Evolutionary conservation across 2,329 filamentous ascomycete species (phyloP).

Genomic region (Colletotrichum zoysiae): DNA sequence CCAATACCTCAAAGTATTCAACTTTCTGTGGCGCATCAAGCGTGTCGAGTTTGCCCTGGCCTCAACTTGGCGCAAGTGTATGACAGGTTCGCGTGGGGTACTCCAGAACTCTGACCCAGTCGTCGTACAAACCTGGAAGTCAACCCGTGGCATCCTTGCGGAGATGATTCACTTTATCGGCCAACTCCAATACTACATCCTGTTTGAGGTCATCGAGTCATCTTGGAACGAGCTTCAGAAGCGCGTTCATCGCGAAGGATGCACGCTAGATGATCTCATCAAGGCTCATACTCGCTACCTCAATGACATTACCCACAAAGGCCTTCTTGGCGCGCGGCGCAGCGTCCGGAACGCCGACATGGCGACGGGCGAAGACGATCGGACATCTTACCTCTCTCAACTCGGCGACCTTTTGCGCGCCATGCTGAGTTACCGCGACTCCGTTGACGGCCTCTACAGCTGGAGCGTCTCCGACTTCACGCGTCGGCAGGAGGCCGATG

Average conservation of each 20-base stretch:
- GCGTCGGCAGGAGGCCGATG: constrained; percentile 84
- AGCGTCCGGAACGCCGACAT: constrained; percentile 55
- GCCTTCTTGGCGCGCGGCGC: constrained; percentile 82
- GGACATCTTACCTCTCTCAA: constrained; percentile 86
- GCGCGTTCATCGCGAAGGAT: constrained; percentile 84
- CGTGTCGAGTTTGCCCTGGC: constrained; percentile 94
- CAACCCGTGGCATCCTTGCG: constrained; percentile 86
- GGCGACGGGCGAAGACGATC: constrained; percentile 71
- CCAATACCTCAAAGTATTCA: constrained; percentile 99
- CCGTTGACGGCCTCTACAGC: constrained; percentile 92
- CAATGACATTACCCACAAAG: constrained; percentile 94
- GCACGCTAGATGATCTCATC: constrained; percentile 95
- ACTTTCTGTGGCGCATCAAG: constrained; percentile 98
- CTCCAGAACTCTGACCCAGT: constrained; percentile 78
- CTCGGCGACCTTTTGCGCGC: constrained; percentile 91
- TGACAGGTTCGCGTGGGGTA: constrained; percentile 94
- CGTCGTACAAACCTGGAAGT: constrained; percentile 87
- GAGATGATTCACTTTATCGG: constrained; percentile 99
- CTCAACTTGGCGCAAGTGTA: constrained; percentile 93
- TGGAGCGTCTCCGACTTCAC: constrained; percentile 97
- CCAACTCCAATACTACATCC: constrained; percentile 97
- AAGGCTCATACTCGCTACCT: constrained; percentile 91
- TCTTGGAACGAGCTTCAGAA: constrained; percentile 93
- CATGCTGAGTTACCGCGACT: constrained; percentile 95
- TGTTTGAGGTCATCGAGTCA: constrained; percentile 98